Evolutionary conservation across 176 grass and related monocot species (phyloP).

Genomic region (Puya raimondii): DNA sequence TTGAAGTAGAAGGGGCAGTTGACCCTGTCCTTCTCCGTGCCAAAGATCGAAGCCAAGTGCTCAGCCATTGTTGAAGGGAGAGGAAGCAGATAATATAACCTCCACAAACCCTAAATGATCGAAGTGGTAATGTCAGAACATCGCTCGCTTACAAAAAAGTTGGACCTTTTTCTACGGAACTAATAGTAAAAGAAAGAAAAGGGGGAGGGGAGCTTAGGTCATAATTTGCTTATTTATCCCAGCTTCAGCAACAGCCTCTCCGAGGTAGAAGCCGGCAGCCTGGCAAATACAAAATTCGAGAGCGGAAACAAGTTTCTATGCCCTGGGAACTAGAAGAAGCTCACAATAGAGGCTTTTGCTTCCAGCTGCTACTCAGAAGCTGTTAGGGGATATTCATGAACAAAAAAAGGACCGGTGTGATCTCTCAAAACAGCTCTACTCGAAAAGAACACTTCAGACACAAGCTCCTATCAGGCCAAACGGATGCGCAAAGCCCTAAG

Average conservation of each 20-base stretch:
- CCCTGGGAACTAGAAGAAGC: no score
- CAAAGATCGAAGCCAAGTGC: slow-evolving; percentile 72
- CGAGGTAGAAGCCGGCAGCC: not conserved
- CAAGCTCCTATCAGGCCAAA: no score
- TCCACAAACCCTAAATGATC: not conserved
- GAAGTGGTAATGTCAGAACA: not conserved
- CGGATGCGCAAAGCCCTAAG: no score
- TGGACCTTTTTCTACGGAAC: not conserved
- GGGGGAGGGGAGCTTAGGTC: not conserved
- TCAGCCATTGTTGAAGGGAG: slow-evolving; percentile 34
- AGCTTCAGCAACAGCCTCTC: not conserved
- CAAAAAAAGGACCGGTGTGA: no score
- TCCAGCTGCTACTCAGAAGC: no score
- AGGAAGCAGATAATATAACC: not conserved
- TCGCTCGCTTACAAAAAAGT: not conserved
- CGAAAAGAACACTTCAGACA: no score
- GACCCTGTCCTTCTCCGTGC: slow-evolving; percentile 75
- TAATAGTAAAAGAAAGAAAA: not conserved
- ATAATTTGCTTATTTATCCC: not conserved
- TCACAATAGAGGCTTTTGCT: no score
- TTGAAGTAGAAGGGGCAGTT: slow-evolving; percentile 90
- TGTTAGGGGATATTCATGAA: no score
- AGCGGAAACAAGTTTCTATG: no score
- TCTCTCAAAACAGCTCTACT: no score
- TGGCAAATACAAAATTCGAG: no score